A percentile compares a stretch with the other conserved stretches of the same genome.
Evolutionary conservation across 805 yeast genomes (phyloP).

Genomic region (Candida lessepsii): DNA sequence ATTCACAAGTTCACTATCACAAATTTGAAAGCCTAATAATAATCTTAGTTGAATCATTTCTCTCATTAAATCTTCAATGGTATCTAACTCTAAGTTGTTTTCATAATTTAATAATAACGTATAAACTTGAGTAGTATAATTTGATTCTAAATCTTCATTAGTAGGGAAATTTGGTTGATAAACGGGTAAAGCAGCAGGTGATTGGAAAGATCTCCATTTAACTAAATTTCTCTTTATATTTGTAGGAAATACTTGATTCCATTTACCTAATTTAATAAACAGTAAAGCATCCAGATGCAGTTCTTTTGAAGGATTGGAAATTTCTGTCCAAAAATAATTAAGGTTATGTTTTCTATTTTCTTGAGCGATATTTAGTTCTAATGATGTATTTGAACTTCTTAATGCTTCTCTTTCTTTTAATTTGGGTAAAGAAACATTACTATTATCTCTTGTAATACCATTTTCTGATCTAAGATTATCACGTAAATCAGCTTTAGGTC

Average conservation of each 20-base stretch:
- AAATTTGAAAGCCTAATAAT: conserved; percentile 86
- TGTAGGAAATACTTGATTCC: conserved; percentile 88
- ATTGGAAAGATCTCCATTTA: conserved; percentile 89
- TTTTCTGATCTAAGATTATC: no score
- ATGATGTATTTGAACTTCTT: no score
- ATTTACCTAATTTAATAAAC: conserved; percentile 69
- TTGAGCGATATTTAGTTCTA: no score
- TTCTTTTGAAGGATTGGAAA: conserved; percentile 72
- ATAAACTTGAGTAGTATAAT: conserved; percentile 81
- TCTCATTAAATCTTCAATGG: conserved; percentile 61
- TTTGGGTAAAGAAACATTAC: conserved; percentile 1
- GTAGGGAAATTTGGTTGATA: conserved; percentile 79
- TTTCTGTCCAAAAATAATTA: conserved; percentile 31
- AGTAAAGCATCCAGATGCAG: conserved; percentile 52
- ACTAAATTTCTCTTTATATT: conserved; percentile 63
- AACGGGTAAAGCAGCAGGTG: conserved; percentile 91
- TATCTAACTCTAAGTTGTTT: conserved; percentile 49
- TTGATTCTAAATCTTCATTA: conserved; percentile 60
- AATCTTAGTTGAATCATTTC: conserved; percentile 86
- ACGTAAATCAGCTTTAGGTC: no score
- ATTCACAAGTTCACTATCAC: conserved; percentile 67
- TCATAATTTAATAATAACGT: conserved; percentile 68
- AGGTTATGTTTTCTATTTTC: conserved; percentile 1
- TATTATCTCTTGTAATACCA: conserved; percentile 1
- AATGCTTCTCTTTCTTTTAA: conserved; percentile 3